These are phyloP conservation scores for Moesziomyces parantarcticus DNA, from an alignment of 1,284 basidiomycete genomes.

Conservation along the genomic window DNA sequence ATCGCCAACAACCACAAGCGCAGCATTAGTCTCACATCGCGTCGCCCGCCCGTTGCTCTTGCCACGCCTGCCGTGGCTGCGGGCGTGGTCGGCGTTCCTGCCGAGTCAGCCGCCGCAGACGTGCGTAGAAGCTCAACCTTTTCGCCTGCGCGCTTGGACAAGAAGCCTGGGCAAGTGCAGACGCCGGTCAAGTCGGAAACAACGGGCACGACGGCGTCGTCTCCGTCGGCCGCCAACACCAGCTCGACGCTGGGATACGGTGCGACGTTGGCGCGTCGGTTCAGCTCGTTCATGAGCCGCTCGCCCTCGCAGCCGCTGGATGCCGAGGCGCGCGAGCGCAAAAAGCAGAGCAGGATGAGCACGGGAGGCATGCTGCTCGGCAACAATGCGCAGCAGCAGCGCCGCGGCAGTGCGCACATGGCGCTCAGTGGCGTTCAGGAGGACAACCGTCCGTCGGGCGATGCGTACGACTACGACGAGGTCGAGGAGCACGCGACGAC, in stretches of 20 bases:
- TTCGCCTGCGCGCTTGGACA: conserved; percentile 22
- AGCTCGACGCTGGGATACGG: conserved; percentile 45
- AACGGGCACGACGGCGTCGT: conserved; percentile 9
- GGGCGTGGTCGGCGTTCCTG: conserved; percentile 5
- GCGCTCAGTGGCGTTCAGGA: conserved; percentile 32
- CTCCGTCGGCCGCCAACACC: conserved; percentile 21
- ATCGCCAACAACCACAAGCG: conserved; percentile 51
- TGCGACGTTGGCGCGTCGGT: conserved; percentile 51
- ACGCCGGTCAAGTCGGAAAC: conserved; percentile 22
- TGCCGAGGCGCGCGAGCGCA: conserved; percentile 50
- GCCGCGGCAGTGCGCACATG: conserved; percentile 35
- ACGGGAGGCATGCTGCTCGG: conserved; percentile 49
- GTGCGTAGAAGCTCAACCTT: conserved; percentile 25
- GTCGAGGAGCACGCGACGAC: conserved; percentile 19
- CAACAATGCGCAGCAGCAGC: conserved; percentile 15
- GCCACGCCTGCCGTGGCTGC: conserved; percentile 3
- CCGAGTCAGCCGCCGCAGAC: conserved; percentile 12
- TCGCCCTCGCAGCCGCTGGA: conserved; percentile 56
- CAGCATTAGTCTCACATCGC: conserved; percentile 49
- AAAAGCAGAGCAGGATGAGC: conserved; percentile 58
- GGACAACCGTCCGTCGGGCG: conserved; percentile 12
- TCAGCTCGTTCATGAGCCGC: conserved; percentile 59
- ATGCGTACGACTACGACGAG: conserved; percentile 27
- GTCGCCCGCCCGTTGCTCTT: conserved; percentile 16
- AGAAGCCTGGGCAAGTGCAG: conserved; percentile 11